phyloP scores from a whole-genome alignment of 1,139 yeast genomes.

The Wickerhamiella infanticola region DNA sequence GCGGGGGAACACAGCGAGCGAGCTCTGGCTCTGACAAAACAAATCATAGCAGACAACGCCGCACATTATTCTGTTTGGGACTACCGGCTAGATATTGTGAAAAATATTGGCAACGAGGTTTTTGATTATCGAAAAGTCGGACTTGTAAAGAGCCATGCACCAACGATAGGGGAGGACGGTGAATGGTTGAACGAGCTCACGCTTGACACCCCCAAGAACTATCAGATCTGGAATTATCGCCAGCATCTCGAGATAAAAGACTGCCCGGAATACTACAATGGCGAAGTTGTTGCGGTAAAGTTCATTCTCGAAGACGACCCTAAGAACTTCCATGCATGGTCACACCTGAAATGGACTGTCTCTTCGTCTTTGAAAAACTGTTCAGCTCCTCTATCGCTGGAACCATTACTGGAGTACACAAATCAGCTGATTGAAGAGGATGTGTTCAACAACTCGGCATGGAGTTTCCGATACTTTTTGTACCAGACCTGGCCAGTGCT shows the following conservation, averaged over 20 bases:
- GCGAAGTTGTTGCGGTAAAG: conserved; percentile 49
- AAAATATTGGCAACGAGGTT: conserved; percentile 22
- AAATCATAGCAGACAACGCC: conserved; percentile 53
- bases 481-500: conserved; percentile 10
- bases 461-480: conserved; percentile 73
- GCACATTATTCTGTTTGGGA: conserved; percentile 90
- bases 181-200: conserved; percentile 73
- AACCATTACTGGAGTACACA: conserved; percentile 39
- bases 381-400: conserved; percentile 19
- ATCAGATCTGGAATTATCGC: conserved; percentile 92
- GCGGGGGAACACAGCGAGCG: conserved; percentile 51
- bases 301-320: conserved; percentile 61
- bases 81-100: conserved; percentile 49
- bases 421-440: conserved; percentile 41
- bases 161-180: conserved; percentile 18
- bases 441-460: conserved; percentile 79
- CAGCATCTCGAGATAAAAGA: conserved; percentile 25
- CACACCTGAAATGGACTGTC: conserved; percentile 73
- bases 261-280: conserved; percentile 9
- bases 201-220: conserved; percentile 66
- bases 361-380: conserved; percentile 28
- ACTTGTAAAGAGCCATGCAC: conserved; percentile 8
- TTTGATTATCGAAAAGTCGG: conserved; percentile 12
- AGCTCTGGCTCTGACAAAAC: conserved; percentile 49
- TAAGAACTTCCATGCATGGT: conserved; percentile 95